phyloP scores from a whole-genome alignment of 2,329 filamentous ascomycete species.

The Xylaria sp. region DNA sequence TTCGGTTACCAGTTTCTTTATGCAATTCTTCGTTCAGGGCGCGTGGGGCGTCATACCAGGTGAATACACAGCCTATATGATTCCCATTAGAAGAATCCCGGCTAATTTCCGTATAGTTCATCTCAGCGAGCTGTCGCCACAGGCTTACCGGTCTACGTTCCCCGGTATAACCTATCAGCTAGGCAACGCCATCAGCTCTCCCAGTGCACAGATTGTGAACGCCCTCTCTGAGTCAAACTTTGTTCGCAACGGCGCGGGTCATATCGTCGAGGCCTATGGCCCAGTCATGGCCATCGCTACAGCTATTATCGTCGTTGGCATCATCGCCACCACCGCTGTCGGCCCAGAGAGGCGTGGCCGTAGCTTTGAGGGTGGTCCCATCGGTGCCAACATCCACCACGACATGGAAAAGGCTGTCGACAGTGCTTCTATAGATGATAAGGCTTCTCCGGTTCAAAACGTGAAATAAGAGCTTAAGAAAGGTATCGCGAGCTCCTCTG shows the following conservation, averaged over 20 bases:
- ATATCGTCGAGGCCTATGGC: constrained; percentile 75
- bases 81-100: background rate
- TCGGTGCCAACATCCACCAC: constrained; percentile 54
- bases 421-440: constrained; percentile 44
- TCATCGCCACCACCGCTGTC: constrained; percentile 73
- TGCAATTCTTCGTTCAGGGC: constrained; percentile 75
- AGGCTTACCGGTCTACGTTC: constrained; percentile 76
- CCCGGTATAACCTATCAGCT: constrained; percentile 79
- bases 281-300: constrained; percentile 81
- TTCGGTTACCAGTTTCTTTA: constrained; percentile 73
- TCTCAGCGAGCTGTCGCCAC: constrained; percentile 77
- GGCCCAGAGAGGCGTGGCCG: constrained; percentile 80
- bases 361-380: constrained; percentile 71
- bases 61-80: constrained; percentile 13
- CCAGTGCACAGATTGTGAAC: constrained; percentile 81
- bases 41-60: constrained; percentile 75
- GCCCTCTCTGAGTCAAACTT: constrained; percentile 73
- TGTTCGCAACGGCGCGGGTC: constrained; percentile 64
- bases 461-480: constrained; percentile 19
- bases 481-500: background rate
- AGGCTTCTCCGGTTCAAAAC: constrained; percentile 31
- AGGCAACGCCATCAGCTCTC: constrained; percentile 79
- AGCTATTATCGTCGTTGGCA: constrained; percentile 78
- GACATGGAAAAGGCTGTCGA: constrained; percentile 47
- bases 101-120: constrained; percentile 57